Evolutionary conservation across 306 rosid species (phyloP), one percentile per base, ranked within the genome.

Genomic region (Fragaria iinumae): DNA sequence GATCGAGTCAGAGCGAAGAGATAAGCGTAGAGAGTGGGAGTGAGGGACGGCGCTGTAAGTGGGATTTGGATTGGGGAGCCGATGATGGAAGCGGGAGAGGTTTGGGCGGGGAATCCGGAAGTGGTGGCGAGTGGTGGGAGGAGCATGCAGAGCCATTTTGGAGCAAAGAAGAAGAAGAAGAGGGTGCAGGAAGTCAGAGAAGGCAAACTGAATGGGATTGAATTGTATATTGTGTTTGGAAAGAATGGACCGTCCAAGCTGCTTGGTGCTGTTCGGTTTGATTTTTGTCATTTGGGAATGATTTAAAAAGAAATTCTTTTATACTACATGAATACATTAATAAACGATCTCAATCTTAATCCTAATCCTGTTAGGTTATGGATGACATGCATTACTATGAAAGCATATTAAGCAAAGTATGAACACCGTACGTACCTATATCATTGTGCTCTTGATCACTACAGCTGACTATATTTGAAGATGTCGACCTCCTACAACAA

Each of bases 81-180:
- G 72, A 52, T 21, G 1, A 53, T 3, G 60, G 36, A 78, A 74
- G 49, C 74, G 80, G 4, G 64, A 49, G 76, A 72, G 25, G 45
- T 62, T 44, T 7, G 60, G 80, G 43, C 39, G 75, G 50, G 25
- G 71, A 50, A 6, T 49, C 45, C 63, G 81, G 45, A 53, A 75
- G 44, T 52, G 83, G 17, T 49, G 70, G 56, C 3, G 50, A 67
- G 55, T 39, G 27, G 12, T 5, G 5, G 36, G n/a, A 72, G 47
- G 67, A 45, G 72, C 43, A 20, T 48, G 59, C 52, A 80, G 47
- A 17, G 18, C 72, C 88, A 84, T 80, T 9, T 67, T 12, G 8
- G n/a, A 16, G 53, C 20, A 5, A 11, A 9, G 13, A 9, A 2
- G 13, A 9, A 48, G 52, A 13, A 13, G 13, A 9, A 48, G 52